Evolutionary conservation across 768 basidiomycete species (phyloP).

Genomic region (Nidularia pulvinata): DNA sequence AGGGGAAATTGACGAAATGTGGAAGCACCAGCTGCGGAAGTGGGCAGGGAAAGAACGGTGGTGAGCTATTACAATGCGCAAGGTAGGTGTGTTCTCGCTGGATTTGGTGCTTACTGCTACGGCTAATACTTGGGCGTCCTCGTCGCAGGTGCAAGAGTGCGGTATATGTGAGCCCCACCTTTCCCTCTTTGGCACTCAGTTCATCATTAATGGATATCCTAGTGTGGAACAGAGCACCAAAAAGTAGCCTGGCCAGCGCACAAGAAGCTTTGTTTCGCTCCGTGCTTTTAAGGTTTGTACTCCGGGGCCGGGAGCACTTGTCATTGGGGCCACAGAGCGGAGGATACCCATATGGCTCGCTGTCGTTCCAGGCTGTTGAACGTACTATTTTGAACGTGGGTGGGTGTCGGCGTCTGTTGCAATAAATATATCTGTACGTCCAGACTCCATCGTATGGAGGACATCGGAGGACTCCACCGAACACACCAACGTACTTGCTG

Average conservation of each 20-base stretch:
- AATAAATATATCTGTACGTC: no score
- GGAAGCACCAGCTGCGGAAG: conserved; percentile 22
- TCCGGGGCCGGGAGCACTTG: neutral
- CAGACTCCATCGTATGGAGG: no score
- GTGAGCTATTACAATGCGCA: conserved; percentile 31
- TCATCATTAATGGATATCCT: conserved; percentile 1
- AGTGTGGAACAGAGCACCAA: conserved; percentile 35
- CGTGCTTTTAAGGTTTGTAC: conserved; percentile 20
- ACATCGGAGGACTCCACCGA: no score
- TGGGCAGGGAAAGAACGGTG: conserved; percentile 14
- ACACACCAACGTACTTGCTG: no score
- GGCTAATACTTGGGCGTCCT: no score
- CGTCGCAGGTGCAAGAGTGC: conserved; percentile 34
- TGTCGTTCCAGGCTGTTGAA: no score
- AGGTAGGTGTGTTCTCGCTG: conserved; percentile 17
- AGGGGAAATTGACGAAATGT: conserved; percentile 24
- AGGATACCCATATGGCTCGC: neutral
- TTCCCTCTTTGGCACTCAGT: neutral
- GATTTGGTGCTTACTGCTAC: neutral
- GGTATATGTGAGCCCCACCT: conserved; percentile 32
- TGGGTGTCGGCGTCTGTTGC: no score
- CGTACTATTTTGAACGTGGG: no score
- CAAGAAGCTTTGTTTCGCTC: conserved; percentile 27
- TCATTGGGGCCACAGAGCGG: neutral
- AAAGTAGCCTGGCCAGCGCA: conserved; percentile 31